Percentiles rank a stretch among this genome's conserved stretches.
Evolutionary conservation across 2,329 filamentous ascomycete species (phyloP).

Genomic region (Colletotrichum cuscutae): DNA sequence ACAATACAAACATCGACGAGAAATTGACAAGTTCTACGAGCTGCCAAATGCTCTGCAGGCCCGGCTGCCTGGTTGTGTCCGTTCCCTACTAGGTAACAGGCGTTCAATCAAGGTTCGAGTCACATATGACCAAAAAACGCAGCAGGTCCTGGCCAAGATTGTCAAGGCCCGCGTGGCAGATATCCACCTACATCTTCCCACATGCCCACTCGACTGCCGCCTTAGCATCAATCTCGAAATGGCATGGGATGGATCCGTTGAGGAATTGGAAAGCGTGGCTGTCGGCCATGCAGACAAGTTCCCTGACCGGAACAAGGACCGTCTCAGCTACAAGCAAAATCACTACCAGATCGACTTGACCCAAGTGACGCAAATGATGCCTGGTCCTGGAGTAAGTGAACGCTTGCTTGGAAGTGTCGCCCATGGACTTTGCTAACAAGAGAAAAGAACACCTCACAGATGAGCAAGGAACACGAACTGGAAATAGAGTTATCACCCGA

Average conservation of each 20-base stretch:
- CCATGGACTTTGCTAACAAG: slow-evolving; percentile 28
- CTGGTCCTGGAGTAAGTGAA: slow-evolving; percentile 50
- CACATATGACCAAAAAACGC: slow-evolving; percentile 79
- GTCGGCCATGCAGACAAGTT: slow-evolving; percentile 50
- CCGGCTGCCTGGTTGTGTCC: slow-evolving; percentile 72
- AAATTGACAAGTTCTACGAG: slow-evolving; percentile 86
- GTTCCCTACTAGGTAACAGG: slow-evolving; percentile 67
- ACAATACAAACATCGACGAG: slow-evolving; percentile 83
- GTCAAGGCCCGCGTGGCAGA: slow-evolving; percentile 91
- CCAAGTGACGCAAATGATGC: slow-evolving; percentile 73
- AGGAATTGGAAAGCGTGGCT: slow-evolving; percentile 59
- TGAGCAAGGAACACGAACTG: slow-evolving; percentile 79
- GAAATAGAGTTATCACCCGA: slow-evolving; percentile 79
- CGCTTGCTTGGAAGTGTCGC: background rate
- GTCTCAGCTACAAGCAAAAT: slow-evolving; percentile 89
- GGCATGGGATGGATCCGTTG: slow-evolving; percentile 77
- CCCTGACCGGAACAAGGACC: slow-evolving; percentile 83
- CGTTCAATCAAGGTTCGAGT: slow-evolving; percentile 75
- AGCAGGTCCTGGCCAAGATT: slow-evolving; percentile 80
- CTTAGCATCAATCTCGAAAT: slow-evolving; percentile 97
- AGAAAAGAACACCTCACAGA: slow-evolving; percentile 50
- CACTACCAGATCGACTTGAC: slow-evolving; percentile 93
- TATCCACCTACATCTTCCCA: slow-evolving; percentile 86
- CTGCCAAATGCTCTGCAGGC: slow-evolving; percentile 69
- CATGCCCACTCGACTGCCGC: slow-evolving; percentile 84